These are phyloP conservation scores for Apostasia ramifera DNA, from an alignment of 106 monocot species.

Conservation along the genomic window DNA sequence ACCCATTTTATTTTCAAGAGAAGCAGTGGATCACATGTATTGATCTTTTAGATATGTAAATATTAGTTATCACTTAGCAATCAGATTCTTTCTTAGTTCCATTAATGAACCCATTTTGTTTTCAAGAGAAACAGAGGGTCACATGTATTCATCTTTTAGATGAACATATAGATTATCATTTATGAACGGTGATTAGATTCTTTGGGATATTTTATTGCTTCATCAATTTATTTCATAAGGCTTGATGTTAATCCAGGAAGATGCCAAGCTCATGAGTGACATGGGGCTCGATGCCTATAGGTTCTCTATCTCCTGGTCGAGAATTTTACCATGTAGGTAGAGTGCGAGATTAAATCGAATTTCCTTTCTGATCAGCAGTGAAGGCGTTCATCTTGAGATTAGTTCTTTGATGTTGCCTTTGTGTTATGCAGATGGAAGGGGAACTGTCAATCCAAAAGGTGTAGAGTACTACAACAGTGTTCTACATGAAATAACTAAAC, in stretches of 20 bases:
- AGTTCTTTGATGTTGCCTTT: neutral
- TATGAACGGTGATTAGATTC: too few species aligned
- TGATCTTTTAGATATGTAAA: neutral
- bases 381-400: neutral
- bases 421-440: slow-evolving; percentile 35
- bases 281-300: slow-evolving; percentile 34
- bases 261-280: slow-evolving; percentile 42
- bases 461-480: slow-evolving; percentile 39
- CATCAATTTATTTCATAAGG: neutral
- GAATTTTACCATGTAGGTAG: slow-evolving; percentile 35
- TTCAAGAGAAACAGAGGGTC: neutral
- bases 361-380: neutral
- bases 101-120: too few species aligned
- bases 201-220: neutral
- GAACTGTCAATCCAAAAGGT: slow-evolving; percentile 36
- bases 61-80: neutral
- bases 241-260: slow-evolving; percentile 26
- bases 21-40: neutral
- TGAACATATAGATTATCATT: neutral
- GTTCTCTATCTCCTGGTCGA: slow-evolving; percentile 54
- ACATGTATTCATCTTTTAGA: neutral
- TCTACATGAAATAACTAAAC: slow-evolving; percentile 27
- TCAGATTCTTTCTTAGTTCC: neutral
- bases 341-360: neutral
- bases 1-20: neutral